Evolutionary conservation across 2,329 filamentous ascomycete genomes (phyloP).

Genomic region (Biscogniauxia sp.): DNA sequence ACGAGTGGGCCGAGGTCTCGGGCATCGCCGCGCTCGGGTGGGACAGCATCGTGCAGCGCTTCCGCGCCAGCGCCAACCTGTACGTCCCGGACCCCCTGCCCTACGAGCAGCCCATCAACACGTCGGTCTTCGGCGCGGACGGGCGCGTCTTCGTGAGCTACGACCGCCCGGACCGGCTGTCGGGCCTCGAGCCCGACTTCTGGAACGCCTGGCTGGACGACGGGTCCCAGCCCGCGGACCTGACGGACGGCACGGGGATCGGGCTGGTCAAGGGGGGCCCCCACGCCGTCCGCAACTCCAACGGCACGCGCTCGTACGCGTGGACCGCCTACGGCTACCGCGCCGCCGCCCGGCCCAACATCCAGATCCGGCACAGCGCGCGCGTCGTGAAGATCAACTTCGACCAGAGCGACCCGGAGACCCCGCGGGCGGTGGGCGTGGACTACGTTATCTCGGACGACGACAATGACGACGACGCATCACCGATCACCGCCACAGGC

Average conservation of each 20-base stretch:
- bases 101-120: conserved; percentile 16
- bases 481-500: conserved; percentile 30
- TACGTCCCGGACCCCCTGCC: conserved; percentile 9
- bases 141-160: conserved; percentile 14
- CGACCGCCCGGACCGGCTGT: background rate
- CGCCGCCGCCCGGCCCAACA: conserved; percentile 8
- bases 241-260: conserved; percentile 17
- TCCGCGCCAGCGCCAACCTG: conserved; percentile 13
- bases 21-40: conserved; percentile 15
- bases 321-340: conserved; percentile 14
- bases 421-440: conserved; percentile 34
- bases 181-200: background rate
- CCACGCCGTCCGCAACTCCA: conserved; percentile 7
- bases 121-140: conserved; percentile 6
- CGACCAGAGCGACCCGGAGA: conserved; percentile 16
- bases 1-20: conserved; percentile 20
- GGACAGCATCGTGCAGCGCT: conserved; percentile 14
- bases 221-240: conserved; percentile 4
- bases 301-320: conserved; percentile 19
- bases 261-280: conserved; percentile 13
- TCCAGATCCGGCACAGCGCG: conserved; percentile 19
- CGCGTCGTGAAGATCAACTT: conserved; percentile 37
- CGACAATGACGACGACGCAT: too few relatives aligned
- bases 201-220: conserved; percentile 1
- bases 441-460: conserved; percentile 31